Evolutionary conservation across 2,329 filamentous ascomycete species (phyloP).

Genomic region (Penicillium sp.): DNA sequence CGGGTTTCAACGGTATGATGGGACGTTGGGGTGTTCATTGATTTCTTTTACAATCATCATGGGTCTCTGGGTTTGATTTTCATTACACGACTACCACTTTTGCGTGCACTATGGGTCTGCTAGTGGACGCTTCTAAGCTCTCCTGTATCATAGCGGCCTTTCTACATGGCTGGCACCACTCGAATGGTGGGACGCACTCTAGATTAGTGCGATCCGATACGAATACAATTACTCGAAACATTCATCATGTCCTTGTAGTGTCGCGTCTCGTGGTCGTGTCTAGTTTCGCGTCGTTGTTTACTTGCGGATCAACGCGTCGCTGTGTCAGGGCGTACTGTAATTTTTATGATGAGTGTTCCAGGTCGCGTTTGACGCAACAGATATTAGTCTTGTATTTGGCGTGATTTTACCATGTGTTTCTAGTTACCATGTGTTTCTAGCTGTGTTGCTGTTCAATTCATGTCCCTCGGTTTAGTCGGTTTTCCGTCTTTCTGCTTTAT

Average conservation of each 20-base stretch:
- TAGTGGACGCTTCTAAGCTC: slow-evolving; percentile 36
- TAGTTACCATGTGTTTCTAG: too few species aligned
- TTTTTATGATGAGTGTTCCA: too few species aligned
- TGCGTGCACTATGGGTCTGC: slow-evolving; percentile 38
- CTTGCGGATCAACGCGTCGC: background rate
- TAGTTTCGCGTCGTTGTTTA: background rate
- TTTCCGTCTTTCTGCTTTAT: too few species aligned
- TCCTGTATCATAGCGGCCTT: slow-evolving; percentile 43
- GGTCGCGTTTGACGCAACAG: too few species aligned
- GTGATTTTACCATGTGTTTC: too few species aligned
- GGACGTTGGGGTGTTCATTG: slow-evolving; percentile 43
- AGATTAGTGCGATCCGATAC: slow-evolving; percentile 27
- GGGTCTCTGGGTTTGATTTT: slow-evolving; percentile 42
- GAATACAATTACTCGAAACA: slow-evolving; percentile 29
- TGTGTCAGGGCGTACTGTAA: background rate
- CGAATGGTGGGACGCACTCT: slow-evolving; percentile 24
- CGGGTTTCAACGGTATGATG: slow-evolving; percentile 40
- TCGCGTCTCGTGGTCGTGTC: background rate
- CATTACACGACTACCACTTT: slow-evolving; percentile 35
- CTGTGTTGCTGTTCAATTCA: too few species aligned
- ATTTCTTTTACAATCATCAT: slow-evolving; percentile 38
- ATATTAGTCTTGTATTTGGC: too few species aligned
- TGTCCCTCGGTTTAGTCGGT: too few species aligned
- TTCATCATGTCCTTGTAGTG: background rate
- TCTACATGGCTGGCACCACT: slow-evolving; percentile 34